Percentiles rank a stretch among this genome's conserved stretches.
Evolutionary conservation across 176 grass and related monocot species (phyloP).

Genomic region (Ampelocalamus luodianensis): DNA sequence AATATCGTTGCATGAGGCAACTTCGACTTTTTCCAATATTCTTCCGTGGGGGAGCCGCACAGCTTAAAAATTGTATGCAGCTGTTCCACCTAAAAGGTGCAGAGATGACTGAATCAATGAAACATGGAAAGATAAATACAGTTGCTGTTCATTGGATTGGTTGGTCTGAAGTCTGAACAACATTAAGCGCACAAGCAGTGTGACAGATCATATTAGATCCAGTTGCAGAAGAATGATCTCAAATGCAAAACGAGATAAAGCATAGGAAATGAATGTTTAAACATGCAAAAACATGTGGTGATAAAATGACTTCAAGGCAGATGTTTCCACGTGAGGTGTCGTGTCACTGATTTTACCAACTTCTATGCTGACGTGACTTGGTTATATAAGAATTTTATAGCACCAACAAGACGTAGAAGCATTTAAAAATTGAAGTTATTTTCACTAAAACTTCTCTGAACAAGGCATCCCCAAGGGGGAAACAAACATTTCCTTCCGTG

Average conservation of each 20-base stretch:
- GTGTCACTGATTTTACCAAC: conserved; percentile 13
- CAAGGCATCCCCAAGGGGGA: not conserved
- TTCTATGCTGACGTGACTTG: conserved; percentile 1
- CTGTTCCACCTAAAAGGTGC: conserved; percentile 74
- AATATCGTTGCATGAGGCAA: conserved; percentile 84
- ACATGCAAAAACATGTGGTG: not conserved
- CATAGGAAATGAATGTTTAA: conserved; percentile 37
- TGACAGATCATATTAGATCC: conserved; percentile 25
- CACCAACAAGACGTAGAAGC: not conserved
- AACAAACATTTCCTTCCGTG: not conserved
- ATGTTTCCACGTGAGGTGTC: conserved; percentile 1
- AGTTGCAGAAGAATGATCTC: not conserved
- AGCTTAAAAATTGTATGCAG: conserved; percentile 92
- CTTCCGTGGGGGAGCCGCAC: conserved; percentile 81
- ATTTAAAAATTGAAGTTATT: not conserved
- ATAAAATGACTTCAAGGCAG: not conserved
- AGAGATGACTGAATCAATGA: conserved; percentile 39
- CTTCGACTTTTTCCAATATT: conserved; percentile 88
- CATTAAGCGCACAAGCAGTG: conserved; percentile 31
- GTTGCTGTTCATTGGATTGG: conserved; percentile 27
- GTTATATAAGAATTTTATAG: conserved; percentile 5
- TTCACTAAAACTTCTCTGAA: not conserved
- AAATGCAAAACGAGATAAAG: not conserved
- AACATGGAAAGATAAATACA: conserved; percentile 33
- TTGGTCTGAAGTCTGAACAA: conserved; percentile 26